Conservation (phyloP, 2,329 filamentous ascomycete genomes). For the Fusarium udum region DNA sequence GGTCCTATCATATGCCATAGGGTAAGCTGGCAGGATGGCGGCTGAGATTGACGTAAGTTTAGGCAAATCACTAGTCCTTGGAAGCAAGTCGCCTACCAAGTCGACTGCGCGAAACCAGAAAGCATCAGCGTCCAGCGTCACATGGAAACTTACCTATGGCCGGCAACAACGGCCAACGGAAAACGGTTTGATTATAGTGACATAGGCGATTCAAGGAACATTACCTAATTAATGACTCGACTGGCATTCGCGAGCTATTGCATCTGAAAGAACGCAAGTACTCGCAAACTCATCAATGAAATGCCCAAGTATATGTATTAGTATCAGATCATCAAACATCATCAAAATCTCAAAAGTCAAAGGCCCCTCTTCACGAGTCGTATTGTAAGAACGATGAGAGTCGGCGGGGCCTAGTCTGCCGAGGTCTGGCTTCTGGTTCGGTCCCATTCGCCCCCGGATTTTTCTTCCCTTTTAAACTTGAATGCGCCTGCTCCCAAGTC, state of each 20-base stretch:
- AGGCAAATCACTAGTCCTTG: not conserved
- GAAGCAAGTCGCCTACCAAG: not conserved
- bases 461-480: conserved; percentile 39
- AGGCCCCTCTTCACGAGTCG: not conserved
- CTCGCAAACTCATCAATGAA: not conserved
- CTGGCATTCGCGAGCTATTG: not conserved
- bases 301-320: not conserved
- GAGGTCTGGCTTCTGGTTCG: conserved; percentile 37
- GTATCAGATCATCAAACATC: not conserved
- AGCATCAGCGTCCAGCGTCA: conserved; percentile 34
- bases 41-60: not conserved
- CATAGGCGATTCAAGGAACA: not conserved
- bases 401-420: conserved; percentile 27
- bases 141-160: conserved; percentile 22
- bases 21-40: not conserved
- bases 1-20: not conserved
- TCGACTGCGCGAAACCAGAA: conserved; percentile 20
- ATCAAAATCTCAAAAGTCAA: not conserved
- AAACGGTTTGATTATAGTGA: not conserved
- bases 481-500: conserved; percentile 7
- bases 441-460: conserved; percentile 41
- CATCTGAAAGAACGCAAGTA: not conserved
- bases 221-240: not conserved
- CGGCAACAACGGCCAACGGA: conserved; percentile 8
- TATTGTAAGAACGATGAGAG: conserved; percentile 21